A percentile compares a stretch with the other conserved stretches of the same genome.
Evolutionary conservation across 2,329 filamentous ascomycete species (phyloP).

Genomic region (Pestalotiopsis fici): DNA sequence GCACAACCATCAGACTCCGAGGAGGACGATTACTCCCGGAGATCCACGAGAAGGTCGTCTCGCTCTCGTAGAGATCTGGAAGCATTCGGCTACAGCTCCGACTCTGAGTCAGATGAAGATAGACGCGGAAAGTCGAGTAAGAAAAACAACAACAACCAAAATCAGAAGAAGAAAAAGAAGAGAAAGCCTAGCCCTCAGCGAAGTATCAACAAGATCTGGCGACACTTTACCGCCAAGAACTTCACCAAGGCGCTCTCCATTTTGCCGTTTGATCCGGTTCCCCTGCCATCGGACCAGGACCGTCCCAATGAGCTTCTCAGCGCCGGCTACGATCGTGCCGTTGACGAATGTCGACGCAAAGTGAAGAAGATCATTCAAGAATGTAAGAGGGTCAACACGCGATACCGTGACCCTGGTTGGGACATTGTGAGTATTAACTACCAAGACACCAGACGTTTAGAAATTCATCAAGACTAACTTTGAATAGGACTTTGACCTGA

Average conservation of each 20-base stretch:
- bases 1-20: not conserved
- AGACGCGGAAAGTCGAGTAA: conserved; percentile 32
- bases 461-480: not conserved
- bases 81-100: conserved; percentile 47
- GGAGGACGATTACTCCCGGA: not conserved
- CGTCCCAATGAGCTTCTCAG: conserved; percentile 61
- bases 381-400: conserved; percentile 75
- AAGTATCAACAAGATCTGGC: conserved; percentile 69
- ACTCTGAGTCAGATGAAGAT: conserved; percentile 48
- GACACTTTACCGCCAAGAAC: conserved; percentile 57
- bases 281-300: conserved; percentile 48
- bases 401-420: conserved; percentile 70
- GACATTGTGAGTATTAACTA: conserved; percentile 51
- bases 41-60: not conserved
- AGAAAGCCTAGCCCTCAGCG: conserved; percentile 62
- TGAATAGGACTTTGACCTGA: conserved; percentile 64
- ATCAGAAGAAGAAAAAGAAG: conserved; percentile 60
- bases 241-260: conserved; percentile 68
- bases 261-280: conserved; percentile 64
- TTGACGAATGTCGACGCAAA: conserved; percentile 63
- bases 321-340: conserved; percentile 64
- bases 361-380: conserved; percentile 63
- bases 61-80: not conserved
- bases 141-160: conserved; percentile 28
- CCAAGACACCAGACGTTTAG: conserved; percentile 21